Percentiles rank a stretch among this genome's conserved stretches.
Evolutionary conservation across 495 filamentous ascomycete genomes (phyloP).

Genomic region (Penicillium roqueforti): DNA sequence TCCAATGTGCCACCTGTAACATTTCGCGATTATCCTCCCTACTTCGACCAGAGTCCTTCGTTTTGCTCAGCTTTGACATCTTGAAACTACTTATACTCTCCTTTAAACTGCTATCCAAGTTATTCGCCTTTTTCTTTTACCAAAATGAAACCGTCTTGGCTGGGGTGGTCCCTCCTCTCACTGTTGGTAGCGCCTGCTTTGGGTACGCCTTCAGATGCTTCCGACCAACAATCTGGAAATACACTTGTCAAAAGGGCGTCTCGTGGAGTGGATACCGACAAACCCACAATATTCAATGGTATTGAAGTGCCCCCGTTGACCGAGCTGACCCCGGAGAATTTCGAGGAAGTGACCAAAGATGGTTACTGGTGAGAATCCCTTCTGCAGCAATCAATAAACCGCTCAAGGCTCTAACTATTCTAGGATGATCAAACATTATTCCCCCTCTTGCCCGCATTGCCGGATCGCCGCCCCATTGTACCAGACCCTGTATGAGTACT

Average conservation of each 20-base stretch:
- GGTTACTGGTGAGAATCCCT: slow-evolving; percentile 55
- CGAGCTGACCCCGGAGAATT: slow-evolving; percentile 53
- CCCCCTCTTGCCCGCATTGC: slow-evolving; percentile 78
- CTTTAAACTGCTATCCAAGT: slow-evolving; percentile 11
- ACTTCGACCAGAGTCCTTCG: slow-evolving; percentile 24
- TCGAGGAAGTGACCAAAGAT: slow-evolving; percentile 55
- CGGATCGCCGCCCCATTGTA: slow-evolving; percentile 73
- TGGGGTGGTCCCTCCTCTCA: slow-evolving; percentile 42
- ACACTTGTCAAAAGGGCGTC: slow-evolving; percentile 26
- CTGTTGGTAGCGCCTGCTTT: slow-evolving; percentile 37
- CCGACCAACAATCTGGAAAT: slow-evolving; percentile 16
- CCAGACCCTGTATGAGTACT: slow-evolving; percentile 93
- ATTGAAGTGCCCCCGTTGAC: slow-evolving; percentile 70
- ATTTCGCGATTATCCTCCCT: slow-evolving; percentile 17
- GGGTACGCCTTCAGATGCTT: slow-evolving; percentile 29
- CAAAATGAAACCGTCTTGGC: slow-evolving; percentile 41
- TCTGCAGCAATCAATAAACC: background rate
- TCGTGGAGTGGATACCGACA: slow-evolving; percentile 18
- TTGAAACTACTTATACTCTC: slow-evolving; percentile 17
- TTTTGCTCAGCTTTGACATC: slow-evolving; percentile 13
- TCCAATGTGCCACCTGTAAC: slow-evolving; percentile 40
- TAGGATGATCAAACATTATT: slow-evolving; percentile 75
- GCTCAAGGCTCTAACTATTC: slow-evolving; percentile 16
- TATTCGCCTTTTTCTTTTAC: slow-evolving; percentile 13
- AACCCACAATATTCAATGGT: slow-evolving; percentile 70